phyloP scores from a whole-genome alignment of 306 rosid species.

The Leucaena leucocephala region DNA sequence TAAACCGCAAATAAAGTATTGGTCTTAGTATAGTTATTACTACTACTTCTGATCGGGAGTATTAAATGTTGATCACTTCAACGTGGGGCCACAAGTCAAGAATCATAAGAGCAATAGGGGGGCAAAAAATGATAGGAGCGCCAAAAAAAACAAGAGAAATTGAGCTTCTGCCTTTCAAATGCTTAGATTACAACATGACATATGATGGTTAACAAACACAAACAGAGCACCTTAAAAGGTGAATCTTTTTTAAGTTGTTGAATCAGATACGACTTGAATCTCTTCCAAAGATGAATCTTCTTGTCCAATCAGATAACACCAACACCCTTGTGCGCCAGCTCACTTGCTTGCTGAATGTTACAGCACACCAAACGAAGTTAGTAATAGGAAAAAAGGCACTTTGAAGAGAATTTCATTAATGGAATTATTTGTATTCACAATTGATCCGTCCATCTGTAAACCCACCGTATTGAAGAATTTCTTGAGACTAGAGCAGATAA shows the following conservation, averaged over 20 bases:
- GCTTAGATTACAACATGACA: neutral
- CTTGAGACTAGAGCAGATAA: neutral
- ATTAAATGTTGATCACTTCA: no score
- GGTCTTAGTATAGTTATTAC: no score
- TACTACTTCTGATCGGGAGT: no score
- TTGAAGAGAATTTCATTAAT: neutral
- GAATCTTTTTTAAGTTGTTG: neutral
- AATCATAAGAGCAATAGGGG: no score
- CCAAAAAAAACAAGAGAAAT: neutral
- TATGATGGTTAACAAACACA: neutral
- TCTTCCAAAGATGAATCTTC: slow-evolving; percentile 85
- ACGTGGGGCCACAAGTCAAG: no score
- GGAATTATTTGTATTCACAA: neutral
- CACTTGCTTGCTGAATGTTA: slow-evolving; percentile 79
- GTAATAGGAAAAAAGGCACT: slow-evolving; percentile 2
- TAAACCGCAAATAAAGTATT: neutral
- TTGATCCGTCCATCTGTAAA: no score
- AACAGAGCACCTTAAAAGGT: neutral
- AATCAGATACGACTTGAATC: slow-evolving; percentile 76
- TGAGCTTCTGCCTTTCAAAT: neutral
- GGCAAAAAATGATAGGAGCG: neutral
- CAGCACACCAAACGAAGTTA: neutral
- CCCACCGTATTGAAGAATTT: no score
- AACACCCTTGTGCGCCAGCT: slow-evolving; percentile 92
- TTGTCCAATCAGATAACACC: slow-evolving; percentile 85